Evolutionary conservation across 2,329 filamentous ascomycete genomes (phyloP).

Genomic region (Alternaria rosae): DNA sequence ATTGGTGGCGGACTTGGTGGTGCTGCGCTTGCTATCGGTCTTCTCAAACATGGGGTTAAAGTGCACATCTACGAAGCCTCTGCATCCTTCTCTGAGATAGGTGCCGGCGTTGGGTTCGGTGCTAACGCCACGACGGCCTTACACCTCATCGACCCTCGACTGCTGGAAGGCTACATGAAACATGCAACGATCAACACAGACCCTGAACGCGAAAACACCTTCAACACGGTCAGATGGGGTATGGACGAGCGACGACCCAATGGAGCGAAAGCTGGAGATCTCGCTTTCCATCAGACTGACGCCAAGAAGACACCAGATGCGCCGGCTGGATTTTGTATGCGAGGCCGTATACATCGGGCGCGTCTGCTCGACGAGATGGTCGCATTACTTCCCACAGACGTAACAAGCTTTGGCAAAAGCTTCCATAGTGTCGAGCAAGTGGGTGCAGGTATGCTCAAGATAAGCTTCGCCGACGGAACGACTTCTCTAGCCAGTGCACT

Average conservation of each 20-base stretch:
- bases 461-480: slow-evolving; percentile 55
- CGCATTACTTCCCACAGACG: slow-evolving; percentile 23
- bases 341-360: slow-evolving; percentile 35
- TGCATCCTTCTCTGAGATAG: slow-evolving; percentile 32
- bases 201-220: slow-evolving; percentile 19
- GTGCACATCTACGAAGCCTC: slow-evolving; percentile 40
- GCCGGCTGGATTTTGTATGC: slow-evolving; percentile 15
- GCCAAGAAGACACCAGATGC: slow-evolving; percentile 10
- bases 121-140: slow-evolving; percentile 35
- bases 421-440: slow-evolving; percentile 24
- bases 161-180: slow-evolving; percentile 35
- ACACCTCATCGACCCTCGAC: slow-evolving; percentile 26
- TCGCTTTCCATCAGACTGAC: slow-evolving; percentile 24
- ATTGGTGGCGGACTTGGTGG: slow-evolving; percentile 41
- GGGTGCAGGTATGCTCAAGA: slow-evolving; percentile 16
- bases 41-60: slow-evolving; percentile 31
- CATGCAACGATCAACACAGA: slow-evolving; percentile 34
- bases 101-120: slow-evolving; percentile 40
- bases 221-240: slow-evolving; percentile 26
- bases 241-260: slow-evolving; percentile 19
- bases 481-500: slow-evolving; percentile 54
- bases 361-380: slow-evolving; percentile 32
- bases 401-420: slow-evolving; percentile 29
- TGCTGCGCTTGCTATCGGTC: slow-evolving; percentile 37
- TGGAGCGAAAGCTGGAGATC: slow-evolving; percentile 25